Evolutionary conservation across 495 filamentous ascomycete genomes (phyloP), one percentile per base, ranked within the genome.

Genomic region (Thermochaetoides thermophila): DNA sequence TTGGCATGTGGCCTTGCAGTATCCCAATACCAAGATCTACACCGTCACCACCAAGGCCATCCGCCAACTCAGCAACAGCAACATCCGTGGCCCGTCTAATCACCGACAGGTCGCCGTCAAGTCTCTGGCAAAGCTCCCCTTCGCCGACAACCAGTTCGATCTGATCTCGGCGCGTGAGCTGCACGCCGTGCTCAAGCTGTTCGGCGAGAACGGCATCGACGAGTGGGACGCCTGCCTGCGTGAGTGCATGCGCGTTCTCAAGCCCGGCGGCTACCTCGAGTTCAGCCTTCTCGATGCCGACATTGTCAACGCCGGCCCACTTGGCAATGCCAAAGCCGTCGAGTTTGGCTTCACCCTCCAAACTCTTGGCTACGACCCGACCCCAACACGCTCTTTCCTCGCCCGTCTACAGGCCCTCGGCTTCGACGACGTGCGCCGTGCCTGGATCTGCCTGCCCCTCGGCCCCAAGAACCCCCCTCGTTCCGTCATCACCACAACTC

Each of bases 251-350:
- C 86, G 89, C 34, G 76, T 83, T 35, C 73, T 97, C 46, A 89
- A 87, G 57, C 89, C 85, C 0, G 87, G 85, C 31, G 89, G 89
- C 10, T 84, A 83, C 53, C 62, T 97, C 39, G 87, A 97, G 48
- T 97, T 84, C 64, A 71, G 71, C 35, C 58, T 95, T 5, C 68
- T 96, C 45, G 89, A 97, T 53, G 76, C 84, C 1, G 84, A 89
- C 44, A 71, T 95, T 46, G 73, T 87, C 24, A 84, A 81, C 35
- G 77, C 83, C 1, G 86, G 85, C 0, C 71, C 80, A 0, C 61
- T 74, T 29, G 81, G 73, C 15, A 69, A 77, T 29, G 81, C 84
- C n/a, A 73, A 84, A 38, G 76, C 74, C 15, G 80, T 85, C 22
- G 84, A 93, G 45, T 95, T 96, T 49, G 77, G 74, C 25, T 89